Base-by-base conservation (phyloP, 352 stramenopile species). In the Pythium vanterpoolii region DNA sequence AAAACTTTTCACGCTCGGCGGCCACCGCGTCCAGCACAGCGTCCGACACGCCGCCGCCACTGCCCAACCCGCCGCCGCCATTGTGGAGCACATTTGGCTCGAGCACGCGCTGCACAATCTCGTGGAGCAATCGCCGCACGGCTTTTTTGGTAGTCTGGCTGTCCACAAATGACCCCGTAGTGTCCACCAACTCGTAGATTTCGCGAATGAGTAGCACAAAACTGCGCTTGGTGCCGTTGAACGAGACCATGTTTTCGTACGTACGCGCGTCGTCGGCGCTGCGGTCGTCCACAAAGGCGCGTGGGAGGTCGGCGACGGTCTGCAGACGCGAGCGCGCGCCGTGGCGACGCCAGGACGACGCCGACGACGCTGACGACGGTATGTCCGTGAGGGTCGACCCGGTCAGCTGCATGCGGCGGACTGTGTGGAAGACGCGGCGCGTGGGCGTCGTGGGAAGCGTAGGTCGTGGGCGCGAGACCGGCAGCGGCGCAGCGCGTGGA, bases 81-180 rank as follows among this genome's bases (percentile, higher is more conserved):
- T 61, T 62, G 56, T 90, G 73, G 26, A 83, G 60, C 38, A 81
- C 73, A 54, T 77, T 82, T 10, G 81, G 81, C 66, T 91, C 81
- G 40, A 89, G 63, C 46, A 91, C 67, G 34, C 81, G 68, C 71
- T 89, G 76, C 55, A 89, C 72, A 21, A 91, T 69, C 56, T 91
- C 79, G 66, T 89, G 81, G 54, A 91, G 64, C 40, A 91, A 43
- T 19, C 77, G 63, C 3, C 77, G 81, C 60, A 91, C 66, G 36
- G 72, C 66, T 49, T 83, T 81, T 28, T 80, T 79, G 57, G 86
- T 72, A 50, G 73, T 64, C n/a, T 56, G 30, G 43, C 43, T 16
- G 43, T 45, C 45, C 24, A n/a, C n/a, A n/a, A n/a, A n/a, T n/a
- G n/a, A n/a, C n/a, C 11, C 3, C 42, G 71, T 52, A 23, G 66